These are phyloP conservation scores for Malus fusca DNA, from an alignment of 306 rosid genomes.

Conservation along the genomic window DNA sequence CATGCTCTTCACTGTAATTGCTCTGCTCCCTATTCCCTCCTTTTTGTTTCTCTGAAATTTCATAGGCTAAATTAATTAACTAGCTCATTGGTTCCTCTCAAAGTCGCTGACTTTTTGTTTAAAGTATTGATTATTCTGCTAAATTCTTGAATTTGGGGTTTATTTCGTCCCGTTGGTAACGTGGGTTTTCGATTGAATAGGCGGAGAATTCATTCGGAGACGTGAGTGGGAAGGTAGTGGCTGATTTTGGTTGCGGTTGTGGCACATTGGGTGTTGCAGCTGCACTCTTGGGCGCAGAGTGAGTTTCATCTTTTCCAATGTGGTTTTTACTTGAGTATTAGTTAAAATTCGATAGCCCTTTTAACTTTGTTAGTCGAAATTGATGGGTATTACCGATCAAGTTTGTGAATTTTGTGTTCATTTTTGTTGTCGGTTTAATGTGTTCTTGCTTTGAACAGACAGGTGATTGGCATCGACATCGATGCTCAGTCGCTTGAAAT, in stretches of 20 bases:
- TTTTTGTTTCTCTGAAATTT: neutral
- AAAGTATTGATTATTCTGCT: neutral
- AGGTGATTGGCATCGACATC: conserved; percentile 76
- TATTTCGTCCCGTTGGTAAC: neutral
- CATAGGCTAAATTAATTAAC: neutral
- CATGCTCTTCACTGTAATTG: conserved; percentile 63
- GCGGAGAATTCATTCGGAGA: conserved; percentile 94
- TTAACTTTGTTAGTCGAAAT: neutral
- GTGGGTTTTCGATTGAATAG: conserved; percentile 28
- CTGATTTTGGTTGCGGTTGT: conserved; percentile 95
- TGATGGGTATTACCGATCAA: neutral
- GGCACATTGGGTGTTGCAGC: conserved; percentile 90
- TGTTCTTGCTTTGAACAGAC: conserved; percentile 56
- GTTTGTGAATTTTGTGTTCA: neutral
- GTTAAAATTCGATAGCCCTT: neutral
- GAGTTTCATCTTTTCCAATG: conserved; percentile 32
- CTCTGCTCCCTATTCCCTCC: neutral
- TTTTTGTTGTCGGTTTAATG: conserved; percentile 19
- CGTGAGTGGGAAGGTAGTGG: conserved; percentile 74
- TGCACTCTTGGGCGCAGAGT: conserved; percentile 79
- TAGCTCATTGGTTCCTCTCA: neutral
- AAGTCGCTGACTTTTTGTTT: neutral
- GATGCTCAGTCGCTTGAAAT: conserved; percentile 84
- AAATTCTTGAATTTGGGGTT: neutral
- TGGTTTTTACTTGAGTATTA: neutral